Evolutionary conservation across 352 stramenopile species (phyloP).

Genomic region (Detonula confervacea): DNA sequence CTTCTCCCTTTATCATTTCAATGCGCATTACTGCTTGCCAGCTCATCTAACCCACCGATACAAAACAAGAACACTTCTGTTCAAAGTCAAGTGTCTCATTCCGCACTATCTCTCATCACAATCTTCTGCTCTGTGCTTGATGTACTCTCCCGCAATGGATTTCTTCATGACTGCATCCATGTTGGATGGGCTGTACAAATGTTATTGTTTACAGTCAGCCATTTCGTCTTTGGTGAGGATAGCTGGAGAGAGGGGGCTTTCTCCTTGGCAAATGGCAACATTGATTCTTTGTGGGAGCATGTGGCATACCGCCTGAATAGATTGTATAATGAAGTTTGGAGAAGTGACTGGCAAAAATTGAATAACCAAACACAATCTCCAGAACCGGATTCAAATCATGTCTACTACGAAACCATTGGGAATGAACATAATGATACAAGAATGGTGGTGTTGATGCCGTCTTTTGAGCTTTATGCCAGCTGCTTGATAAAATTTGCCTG

Average conservation of each 20-base stretch:
- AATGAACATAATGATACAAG: conserved; percentile 5
- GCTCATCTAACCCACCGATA: background rate
- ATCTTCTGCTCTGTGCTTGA: conserved; percentile 47
- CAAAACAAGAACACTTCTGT: conserved; percentile 1
- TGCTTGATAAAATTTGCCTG: conserved; percentile 41
- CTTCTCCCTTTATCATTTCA: conserved; percentile 46
- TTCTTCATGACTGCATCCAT: conserved; percentile 42
- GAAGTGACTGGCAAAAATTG: conserved; percentile 22
- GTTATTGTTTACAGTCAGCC: conserved; percentile 34
- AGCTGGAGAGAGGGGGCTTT: background rate
- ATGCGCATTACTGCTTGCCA: conserved; percentile 34
- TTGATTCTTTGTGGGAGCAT: conserved; percentile 31
- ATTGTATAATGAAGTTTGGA: conserved; percentile 37
- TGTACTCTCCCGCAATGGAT: conserved; percentile 26
- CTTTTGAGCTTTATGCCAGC: conserved; percentile 31
- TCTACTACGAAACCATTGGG: conserved; percentile 26
- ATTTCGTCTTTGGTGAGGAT: conserved; percentile 28
- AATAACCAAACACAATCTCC: background rate
- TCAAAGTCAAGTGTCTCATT: conserved; percentile 8
- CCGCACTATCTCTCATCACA: conserved; percentile 31
- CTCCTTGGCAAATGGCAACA: background rate
- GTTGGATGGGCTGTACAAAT: conserved; percentile 46
- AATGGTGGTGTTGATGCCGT: conserved; percentile 37
- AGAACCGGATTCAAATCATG: conserved; percentile 18
- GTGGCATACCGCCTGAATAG: conserved; percentile 27